Conservation (phyloP, 2,329 filamentous ascomycete genomes). For the Pseudocercospora vitis region DNA sequence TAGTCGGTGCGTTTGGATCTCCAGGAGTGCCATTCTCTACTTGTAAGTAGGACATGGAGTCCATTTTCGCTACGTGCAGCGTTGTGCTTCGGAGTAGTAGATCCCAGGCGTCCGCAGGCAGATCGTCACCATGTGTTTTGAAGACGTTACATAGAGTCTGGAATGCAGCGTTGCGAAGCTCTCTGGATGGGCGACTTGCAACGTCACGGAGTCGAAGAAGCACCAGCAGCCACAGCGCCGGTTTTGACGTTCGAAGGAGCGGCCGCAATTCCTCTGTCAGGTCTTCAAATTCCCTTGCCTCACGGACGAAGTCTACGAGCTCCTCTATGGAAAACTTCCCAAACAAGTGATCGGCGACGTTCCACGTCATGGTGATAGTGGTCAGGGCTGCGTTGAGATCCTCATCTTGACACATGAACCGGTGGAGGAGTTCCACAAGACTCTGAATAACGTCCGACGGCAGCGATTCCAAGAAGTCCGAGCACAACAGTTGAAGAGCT, state of each 20-base stretch:
- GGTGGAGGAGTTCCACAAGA: constrained; percentile 84
- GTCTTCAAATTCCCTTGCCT: constrained; percentile 27
- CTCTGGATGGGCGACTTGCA: constrained; percentile 68
- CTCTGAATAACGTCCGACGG: constrained; percentile 69
- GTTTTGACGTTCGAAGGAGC: constrained; percentile 16
- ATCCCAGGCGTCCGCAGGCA: constrained; percentile 77
- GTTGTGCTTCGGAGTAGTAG: constrained; percentile 78
- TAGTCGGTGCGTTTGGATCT: background rate
- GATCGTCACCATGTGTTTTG: constrained; percentile 80
- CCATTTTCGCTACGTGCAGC: constrained; percentile 66
- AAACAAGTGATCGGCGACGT: constrained; percentile 82
- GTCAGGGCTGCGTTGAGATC: constrained; percentile 95
- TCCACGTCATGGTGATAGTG: constrained; percentile 95
- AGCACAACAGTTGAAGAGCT: constrained; percentile 88
- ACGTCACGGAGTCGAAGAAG: constrained; percentile 70
- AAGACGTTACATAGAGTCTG: constrained; percentile 90
- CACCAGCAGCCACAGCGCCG: constrained; percentile 76
- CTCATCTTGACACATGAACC: constrained; percentile 84
- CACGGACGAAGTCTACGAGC: constrained; percentile 33
- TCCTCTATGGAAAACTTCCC: constrained; percentile 45
- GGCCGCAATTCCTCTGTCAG: constrained; percentile 25
- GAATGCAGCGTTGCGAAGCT: constrained; percentile 82
- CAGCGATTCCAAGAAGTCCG: constrained; percentile 79
- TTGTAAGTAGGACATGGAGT: constrained; percentile 35
- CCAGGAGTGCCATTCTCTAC: constrained; percentile 4